Base-by-base conservation (phyloP, 768 basidiomycete species). In the Omphalotus guepiniiformis region DNA sequence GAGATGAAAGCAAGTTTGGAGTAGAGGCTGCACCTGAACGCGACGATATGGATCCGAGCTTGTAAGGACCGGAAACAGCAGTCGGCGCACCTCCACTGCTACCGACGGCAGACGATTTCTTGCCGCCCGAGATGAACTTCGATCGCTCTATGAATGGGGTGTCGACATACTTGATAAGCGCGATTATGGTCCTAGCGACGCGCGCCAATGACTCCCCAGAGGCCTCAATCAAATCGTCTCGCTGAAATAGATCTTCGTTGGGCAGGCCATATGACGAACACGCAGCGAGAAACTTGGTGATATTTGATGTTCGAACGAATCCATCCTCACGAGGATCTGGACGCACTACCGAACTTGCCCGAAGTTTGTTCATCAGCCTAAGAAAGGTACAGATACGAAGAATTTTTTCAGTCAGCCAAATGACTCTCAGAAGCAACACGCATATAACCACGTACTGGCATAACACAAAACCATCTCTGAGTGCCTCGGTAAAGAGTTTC, bases 401-500 rank as follows among this genome's bases (percentile, higher is more conserved):
- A n/a, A n/a, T n/a, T n/a, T n/a, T n/a, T n/a, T n/a, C n/a, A n/a
- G n/a, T n/a, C n/a, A n/a, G n/a, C n/a, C n/a, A n/a, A n/a, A n/a
- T n/a, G n/a, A n/a, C n/a, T n/a, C n/a, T n/a, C n/a, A n/a, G n/a
- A n/a, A n/a, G n/a, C n/a, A n/a, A n/a, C n/a, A n/a, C n/a, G n/a
- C n/a, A n/a, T n/a, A n/a, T 32, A 42, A 53, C 23, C 28, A 82
- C 92, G 69, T 59, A 94, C 93, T 89, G 84, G 81, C 93, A 93
- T 19, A 95, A 74, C 18, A 94, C 78, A 63, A 83, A 86, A 1
- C 93, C 93, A 67, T 95, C 93, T 56, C 81, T 68, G 47, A 94
- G 61, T 0, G 87, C 82, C 45, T 93, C 88, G 27, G 74, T 71
- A 57, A 93, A 95, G 26, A 79, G 62, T 44, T 72, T 74, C 53